Percentiles rank a stretch among this genome's conserved stretches.
Evolutionary conservation across 352 stramenopile genomes (phyloP).

Genomic region (Pythium monospermum): DNA sequence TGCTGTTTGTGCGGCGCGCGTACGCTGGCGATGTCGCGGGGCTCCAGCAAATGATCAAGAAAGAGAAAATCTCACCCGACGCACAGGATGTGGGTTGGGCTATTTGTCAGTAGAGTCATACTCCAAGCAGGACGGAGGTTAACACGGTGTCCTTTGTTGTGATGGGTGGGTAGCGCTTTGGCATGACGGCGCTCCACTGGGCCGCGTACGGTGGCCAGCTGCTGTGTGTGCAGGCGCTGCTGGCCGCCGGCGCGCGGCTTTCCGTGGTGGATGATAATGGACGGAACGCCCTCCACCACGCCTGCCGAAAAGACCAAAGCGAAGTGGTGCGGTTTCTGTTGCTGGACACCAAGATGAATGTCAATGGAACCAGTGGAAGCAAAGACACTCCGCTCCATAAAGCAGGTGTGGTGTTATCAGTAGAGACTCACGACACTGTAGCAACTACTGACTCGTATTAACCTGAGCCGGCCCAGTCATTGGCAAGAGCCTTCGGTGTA

Average conservation of each 20-base stretch:
- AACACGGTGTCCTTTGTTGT: neutral
- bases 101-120: too few species aligned
- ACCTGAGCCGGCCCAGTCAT: constrained; percentile 31
- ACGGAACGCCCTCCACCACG: constrained; percentile 71
- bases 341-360: constrained; percentile 37
- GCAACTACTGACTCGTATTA: neutral
- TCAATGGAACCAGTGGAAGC: constrained; percentile 58
- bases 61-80: constrained; percentile 43
- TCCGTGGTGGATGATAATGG: constrained; percentile 41
- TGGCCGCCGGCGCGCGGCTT: constrained; percentile 40
- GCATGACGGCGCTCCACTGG: constrained; percentile 79
- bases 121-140: too few species aligned
- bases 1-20: constrained; percentile 49
- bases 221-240: constrained; percentile 44
- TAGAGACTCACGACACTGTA: too few species aligned
- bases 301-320: constrained; percentile 70
- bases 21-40: constrained; percentile 45
- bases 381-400: constrained; percentile 77
- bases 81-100: constrained; percentile 53
- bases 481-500: constrained; percentile 47
- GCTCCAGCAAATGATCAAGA: constrained; percentile 44
- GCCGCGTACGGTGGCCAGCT: constrained; percentile 59
- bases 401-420: constrained; percentile 38
- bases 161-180: constrained; percentile 43
- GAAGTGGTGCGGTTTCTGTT: constrained; percentile 55